These are phyloP conservation scores for Epichloe amarillans DNA, from an alignment of 2,329 filamentous ascomycete species.

Conservation along the genomic window DNA sequence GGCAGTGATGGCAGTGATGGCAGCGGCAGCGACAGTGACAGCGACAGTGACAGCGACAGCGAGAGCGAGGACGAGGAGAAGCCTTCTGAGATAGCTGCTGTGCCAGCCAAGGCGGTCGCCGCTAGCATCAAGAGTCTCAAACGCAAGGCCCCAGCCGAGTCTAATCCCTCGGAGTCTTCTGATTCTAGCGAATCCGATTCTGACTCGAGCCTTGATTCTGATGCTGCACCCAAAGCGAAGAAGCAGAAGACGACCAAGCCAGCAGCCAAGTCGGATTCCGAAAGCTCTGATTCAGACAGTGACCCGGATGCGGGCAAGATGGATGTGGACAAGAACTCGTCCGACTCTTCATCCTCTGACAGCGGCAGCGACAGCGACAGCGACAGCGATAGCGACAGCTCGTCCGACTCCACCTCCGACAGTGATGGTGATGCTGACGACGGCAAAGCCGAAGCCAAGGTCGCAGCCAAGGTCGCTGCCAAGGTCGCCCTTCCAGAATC, in stretches of 20 bases:
- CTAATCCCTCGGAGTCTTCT: constrained; percentile 14
- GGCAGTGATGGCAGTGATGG: constrained; percentile 11
- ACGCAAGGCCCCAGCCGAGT: constrained; percentile 25
- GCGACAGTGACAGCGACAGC: constrained; percentile 11
- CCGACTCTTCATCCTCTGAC: constrained; percentile 10
- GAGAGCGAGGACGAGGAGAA: constrained; percentile 8
- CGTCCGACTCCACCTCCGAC: constrained; percentile 11
- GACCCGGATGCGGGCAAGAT: constrained; percentile 6
- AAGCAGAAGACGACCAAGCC: constrained; percentile 30
- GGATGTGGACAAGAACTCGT: constrained; percentile 15
- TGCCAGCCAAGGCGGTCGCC: constrained; percentile 9
- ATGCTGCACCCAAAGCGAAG: constrained; percentile 37
- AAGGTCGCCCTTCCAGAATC: constrained; percentile 12
- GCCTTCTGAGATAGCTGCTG: constrained; percentile 8
- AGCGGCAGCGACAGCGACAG: constrained; percentile 7
- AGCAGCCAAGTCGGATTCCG: constrained; percentile 8
- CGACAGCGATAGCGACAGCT: constrained; percentile 1
- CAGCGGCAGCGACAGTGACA: no score
- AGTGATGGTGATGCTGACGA: constrained; percentile 4
- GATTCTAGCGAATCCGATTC: constrained; percentile 21
- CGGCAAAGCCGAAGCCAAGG: constrained; percentile 6
- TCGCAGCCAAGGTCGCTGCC: constrained; percentile 12
- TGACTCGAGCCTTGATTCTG: constrained; percentile 28
- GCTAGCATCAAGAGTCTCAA: constrained; percentile 20
- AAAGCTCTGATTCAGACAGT: constrained; percentile 8